A percentile compares a stretch with the other conserved stretches of the same genome.
These are phyloP conservation scores for Alternaria postmessia DNA, from an alignment of 2,329 filamentous ascomycete genomes.

Conservation along the genomic window DNA sequence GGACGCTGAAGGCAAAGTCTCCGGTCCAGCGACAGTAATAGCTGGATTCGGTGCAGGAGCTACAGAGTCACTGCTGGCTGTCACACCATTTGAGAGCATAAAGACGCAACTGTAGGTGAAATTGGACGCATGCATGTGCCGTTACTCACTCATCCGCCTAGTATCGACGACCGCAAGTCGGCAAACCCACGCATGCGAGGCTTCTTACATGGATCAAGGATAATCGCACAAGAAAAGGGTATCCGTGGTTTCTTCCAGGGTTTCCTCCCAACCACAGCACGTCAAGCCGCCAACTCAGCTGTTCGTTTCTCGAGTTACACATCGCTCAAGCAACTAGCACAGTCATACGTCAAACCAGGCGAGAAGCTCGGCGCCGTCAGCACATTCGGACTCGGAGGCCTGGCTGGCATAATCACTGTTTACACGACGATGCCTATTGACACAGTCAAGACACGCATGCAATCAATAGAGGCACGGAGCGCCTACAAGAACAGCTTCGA, in stretches of 20 bases:
- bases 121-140: not conserved
- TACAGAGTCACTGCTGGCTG: constrained; percentile 90
- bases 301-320: constrained; percentile 92
- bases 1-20: constrained; percentile 86
- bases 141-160: constrained; percentile 44
- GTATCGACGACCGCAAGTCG: constrained; percentile 92
- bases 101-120: constrained; percentile 80
- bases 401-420: constrained; percentile 91
- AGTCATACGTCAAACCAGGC: constrained; percentile 89
- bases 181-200: constrained; percentile 86
- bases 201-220: constrained; percentile 86
- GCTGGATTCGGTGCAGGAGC: constrained; percentile 94
- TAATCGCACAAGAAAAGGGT: constrained; percentile 89
- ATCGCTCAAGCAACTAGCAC: constrained; percentile 86
- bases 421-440: constrained; percentile 77
- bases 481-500: constrained; percentile 88
- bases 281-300: constrained; percentile 94
- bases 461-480: constrained; percentile 84
- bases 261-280: constrained; percentile 91
- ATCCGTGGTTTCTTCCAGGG: constrained; percentile 95
- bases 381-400: constrained; percentile 89
- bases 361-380: constrained; percentile 89
- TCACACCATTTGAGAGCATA: constrained; percentile 97
- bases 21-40: constrained; percentile 87
- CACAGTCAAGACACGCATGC: constrained; percentile 96